A percentile compares a stretch with the other conserved stretches of the same genome.
These are phyloP conservation scores for Plasmopara muralis DNA, from an alignment of 352 stramenopile species.

Conservation along the genomic window DNA sequence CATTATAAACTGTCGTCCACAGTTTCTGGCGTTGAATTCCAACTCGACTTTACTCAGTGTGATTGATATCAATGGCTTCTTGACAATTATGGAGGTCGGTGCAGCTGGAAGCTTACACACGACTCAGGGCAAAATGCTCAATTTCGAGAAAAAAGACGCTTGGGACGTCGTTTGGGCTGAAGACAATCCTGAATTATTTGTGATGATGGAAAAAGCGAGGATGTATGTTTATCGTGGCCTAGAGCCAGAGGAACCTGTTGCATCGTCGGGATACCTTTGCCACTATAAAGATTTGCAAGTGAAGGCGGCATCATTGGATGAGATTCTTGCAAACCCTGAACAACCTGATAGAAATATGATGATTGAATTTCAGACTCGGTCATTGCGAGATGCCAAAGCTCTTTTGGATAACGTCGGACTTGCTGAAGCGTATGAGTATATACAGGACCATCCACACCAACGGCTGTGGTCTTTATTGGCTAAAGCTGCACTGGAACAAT, in stretches of 20 bases:
- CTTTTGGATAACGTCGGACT: conserved; percentile 80
- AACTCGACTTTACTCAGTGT: conserved; percentile 80
- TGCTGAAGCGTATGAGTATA: conserved; percentile 69
- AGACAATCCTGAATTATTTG: conserved; percentile 89
- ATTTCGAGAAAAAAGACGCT: conserved; percentile 83
- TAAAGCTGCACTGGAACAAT: conserved; percentile 81
- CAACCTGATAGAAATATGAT: conserved; percentile 73
- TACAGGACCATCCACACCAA: conserved; percentile 81
- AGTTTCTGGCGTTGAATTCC: conserved; percentile 85
- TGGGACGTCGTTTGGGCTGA: conserved; percentile 91
- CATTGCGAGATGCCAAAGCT: conserved; percentile 81
- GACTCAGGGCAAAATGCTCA: conserved; percentile 60
- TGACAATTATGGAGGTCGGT: conserved; percentile 84
- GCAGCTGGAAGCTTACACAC: conserved; percentile 52
- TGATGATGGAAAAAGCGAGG: conserved; percentile 90
- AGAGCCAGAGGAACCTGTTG: conserved; percentile 84
- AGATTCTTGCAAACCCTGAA: conserved; percentile 79
- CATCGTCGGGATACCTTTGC: conserved; percentile 85
- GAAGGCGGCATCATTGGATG: conserved; percentile 77
- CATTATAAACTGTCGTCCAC: conserved; percentile 69
- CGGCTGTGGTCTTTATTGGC: conserved; percentile 85
- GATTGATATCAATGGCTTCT: conserved; percentile 85
- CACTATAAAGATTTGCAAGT: conserved; percentile 86
- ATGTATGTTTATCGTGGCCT: conserved; percentile 87
- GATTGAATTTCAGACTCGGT: conserved; percentile 86